Evolutionary conservation across 2,329 filamentous ascomycete genomes (phyloP), one percentile per base, ranked within the genome.

Genomic region (Aureobasidium pullulans): DNA sequence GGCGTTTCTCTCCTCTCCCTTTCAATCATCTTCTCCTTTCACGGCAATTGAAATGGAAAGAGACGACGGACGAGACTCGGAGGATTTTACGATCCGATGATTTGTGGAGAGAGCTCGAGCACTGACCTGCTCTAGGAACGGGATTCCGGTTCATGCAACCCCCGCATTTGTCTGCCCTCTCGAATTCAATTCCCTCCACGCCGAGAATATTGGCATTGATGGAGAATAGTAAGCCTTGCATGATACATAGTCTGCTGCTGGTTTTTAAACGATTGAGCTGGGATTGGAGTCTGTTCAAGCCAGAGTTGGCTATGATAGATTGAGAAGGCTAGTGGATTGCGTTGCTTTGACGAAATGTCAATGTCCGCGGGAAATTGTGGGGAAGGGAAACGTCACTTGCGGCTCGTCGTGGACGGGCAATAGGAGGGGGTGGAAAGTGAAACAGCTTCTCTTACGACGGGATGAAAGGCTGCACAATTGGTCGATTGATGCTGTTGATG

Each of bases 51-150:
- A 52, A 36, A 31, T 32, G 8, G 9, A 34, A 19, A 9, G 15
- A 19, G 9, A 13, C 16, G 4, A 13, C 48, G 48, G 48, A 52
- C n/a, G 13, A 52, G 48, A 52, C 31, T 52, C 48, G 48, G 48
- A 10, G 32, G 15, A 16, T 48, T 16, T 48, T 28, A 11, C 19
- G 47, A 37, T 50, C 39, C 40, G 34, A 11, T 36, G 47, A 37
- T 39, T 50, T 52, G 48, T 52, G 48, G 48, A 52, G 48, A 52
- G 36, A 52, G 48, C 48, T 52, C 19, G 19, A 31, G 48, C 48
- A 52, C 29, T 52, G 48, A 52, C 48, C 34, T 23, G 2, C 4
- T 5, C 13, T 9, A n/a, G 3, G n/a, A 5, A 29, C 15, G 15
- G 16, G 2, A 2, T 9, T 16, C 3, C 46, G 16, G 19, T 8